phyloP scores from a whole-genome alignment of 2,329 filamentous ascomycete genomes.

The Aureobasidium sp. region DNA sequence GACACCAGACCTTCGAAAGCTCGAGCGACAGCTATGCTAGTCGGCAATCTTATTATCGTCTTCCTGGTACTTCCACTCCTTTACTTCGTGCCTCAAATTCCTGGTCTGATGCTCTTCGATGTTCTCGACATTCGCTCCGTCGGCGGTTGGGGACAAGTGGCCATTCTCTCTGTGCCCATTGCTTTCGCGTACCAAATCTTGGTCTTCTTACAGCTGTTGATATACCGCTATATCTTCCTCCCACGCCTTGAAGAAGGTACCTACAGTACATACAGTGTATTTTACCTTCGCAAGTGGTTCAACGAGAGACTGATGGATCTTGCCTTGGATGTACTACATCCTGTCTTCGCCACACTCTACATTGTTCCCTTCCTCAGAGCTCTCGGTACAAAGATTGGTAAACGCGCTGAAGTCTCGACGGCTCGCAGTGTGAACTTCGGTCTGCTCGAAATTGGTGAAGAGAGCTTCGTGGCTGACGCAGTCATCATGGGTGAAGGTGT shows the following conservation, averaged over 20 bases:
- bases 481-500: slow-evolving; percentile 5
- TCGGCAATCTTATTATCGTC: neutral
- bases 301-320: neutral
- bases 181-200: neutral
- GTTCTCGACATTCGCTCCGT: neutral
- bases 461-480: neutral
- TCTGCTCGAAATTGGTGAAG: neutral
- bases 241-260: neutral
- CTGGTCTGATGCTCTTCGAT: slow-evolving; percentile 2
- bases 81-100: neutral
- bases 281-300: slow-evolving; percentile 3
- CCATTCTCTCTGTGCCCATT: neutral
- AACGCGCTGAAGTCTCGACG: neutral
- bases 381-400: neutral
- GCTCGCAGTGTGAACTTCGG: neutral
- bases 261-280: neutral
- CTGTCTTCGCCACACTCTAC: neutral
- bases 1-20: neutral
- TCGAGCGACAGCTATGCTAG: neutral
- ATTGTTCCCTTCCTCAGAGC: slow-evolving; percentile 2
- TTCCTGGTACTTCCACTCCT: neutral
- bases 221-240: neutral
- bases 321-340: neutral
- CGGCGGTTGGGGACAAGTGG: neutral
- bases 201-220: neutral